Conservation (phyloP, 805 yeast genomes). For the Teunomyces funiuensis region DNA sequence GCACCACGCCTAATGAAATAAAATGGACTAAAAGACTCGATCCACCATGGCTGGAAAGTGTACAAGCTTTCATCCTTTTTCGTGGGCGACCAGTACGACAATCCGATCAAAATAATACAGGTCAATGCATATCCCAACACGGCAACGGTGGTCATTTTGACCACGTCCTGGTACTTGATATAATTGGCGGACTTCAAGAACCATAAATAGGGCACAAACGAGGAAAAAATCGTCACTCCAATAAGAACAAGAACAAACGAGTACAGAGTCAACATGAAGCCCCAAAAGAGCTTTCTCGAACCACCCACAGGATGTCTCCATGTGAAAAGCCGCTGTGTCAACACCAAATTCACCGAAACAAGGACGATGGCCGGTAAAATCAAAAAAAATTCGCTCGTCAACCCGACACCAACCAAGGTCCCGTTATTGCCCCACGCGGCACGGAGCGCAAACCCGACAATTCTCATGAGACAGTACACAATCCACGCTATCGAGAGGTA, state of each 20-base stretch:
- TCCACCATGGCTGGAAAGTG: slow-evolving; percentile 28
- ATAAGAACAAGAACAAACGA: slow-evolving; percentile 10
- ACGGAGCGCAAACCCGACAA: slow-evolving; percentile 14
- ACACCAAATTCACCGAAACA: slow-evolving; percentile 16
- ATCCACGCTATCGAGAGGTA: slow-evolving; percentile 13
- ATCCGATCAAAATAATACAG: slow-evolving; percentile 15
- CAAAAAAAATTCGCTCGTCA: slow-evolving; percentile 13
- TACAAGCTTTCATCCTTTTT: slow-evolving; percentile 20
- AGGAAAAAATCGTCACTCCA: slow-evolving; percentile 12
- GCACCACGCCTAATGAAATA: slow-evolving; percentile 21
- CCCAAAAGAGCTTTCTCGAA: slow-evolving; percentile 16
- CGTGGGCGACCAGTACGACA: slow-evolving; percentile 22
- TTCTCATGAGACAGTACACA: slow-evolving; percentile 10
- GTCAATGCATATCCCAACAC: slow-evolving; percentile 16
- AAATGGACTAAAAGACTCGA: slow-evolving; percentile 18
- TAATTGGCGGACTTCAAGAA: slow-evolving; percentile 7
- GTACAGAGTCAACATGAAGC: slow-evolving; percentile 13
- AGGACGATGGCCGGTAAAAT: slow-evolving; percentile 15
- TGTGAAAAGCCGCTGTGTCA: slow-evolving; percentile 19
- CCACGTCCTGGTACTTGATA: slow-evolving; percentile 11
- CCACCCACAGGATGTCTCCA: slow-evolving; percentile 24
- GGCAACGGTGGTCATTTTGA: slow-evolving; percentile 12
- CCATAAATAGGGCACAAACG: slow-evolving; percentile 15
- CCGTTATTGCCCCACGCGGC: slow-evolving; percentile 11
- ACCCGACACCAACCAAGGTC: slow-evolving; percentile 10